Conservation (phyloP, 257 asterid species). For the Capsicum baccatum region DNA sequence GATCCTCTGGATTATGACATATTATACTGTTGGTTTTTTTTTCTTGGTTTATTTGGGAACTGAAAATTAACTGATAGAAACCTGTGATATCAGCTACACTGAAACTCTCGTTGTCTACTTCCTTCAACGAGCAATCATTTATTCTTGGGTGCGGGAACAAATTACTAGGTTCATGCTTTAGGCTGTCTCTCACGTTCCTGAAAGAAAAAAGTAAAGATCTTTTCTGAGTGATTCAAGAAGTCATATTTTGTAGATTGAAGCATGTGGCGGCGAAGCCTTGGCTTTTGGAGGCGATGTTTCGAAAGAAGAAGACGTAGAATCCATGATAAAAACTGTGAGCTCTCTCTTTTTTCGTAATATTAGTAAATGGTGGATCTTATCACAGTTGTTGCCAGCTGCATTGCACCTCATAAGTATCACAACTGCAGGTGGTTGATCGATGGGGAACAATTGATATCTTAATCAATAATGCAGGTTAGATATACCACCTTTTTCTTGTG, state of each 20-base stretch:
- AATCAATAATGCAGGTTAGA: slow-evolving; percentile 92
- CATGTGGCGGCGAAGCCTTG: slow-evolving; percentile 86
- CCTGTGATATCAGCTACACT: background rate
- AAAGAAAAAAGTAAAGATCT: background rate
- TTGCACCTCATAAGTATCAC: slow-evolving; percentile 34
- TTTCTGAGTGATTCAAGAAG: slow-evolving; percentile 3
- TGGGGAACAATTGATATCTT: slow-evolving; percentile 96
- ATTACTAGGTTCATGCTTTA: background rate
- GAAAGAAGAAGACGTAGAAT: slow-evolving; percentile 88
- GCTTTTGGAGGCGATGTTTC: slow-evolving; percentile 96
- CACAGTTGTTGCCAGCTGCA: slow-evolving; percentile 32
- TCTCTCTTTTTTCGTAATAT: slow-evolving; percentile 8
- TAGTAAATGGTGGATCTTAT: slow-evolving; percentile 20
- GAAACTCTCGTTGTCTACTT: background rate
- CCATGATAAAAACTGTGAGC: slow-evolving; percentile 91
- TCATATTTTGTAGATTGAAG: slow-evolving; percentile 68
- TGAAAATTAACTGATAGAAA: background rate
- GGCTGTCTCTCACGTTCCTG: background rate
- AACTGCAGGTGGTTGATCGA: slow-evolving; percentile 78
- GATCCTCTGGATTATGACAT: background rate
- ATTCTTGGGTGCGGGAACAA: slow-evolving; percentile 12
- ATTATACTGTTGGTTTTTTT: background rate
- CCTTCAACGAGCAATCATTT: background rate
- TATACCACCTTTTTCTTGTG: slow-evolving; percentile 25
- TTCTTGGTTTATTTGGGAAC: background rate